Evolutionary conservation across 345 rosid species (phyloP).

Genomic region (Linum trigynum): DNA sequence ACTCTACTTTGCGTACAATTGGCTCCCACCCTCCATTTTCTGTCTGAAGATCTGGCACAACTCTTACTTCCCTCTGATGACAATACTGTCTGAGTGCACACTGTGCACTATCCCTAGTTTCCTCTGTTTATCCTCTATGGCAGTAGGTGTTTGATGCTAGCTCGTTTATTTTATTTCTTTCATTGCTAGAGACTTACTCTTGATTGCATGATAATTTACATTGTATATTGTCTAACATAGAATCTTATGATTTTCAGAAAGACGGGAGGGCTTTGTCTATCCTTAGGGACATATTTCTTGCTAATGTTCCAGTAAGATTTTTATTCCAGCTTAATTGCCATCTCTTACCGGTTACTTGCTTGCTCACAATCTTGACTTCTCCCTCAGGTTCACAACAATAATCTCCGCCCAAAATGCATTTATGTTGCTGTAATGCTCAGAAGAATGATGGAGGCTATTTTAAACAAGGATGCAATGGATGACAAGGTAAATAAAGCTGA

Average conservation of each 20-base stretch:
- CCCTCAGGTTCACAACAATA: slow-evolving; percentile 47
- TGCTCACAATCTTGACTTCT: slow-evolving; percentile 15
- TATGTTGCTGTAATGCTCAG: slow-evolving; percentile 95
- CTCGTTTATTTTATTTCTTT: no score
- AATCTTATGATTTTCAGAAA: slow-evolving; percentile 24
- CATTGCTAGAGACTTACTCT: no score
- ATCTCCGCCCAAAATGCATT: slow-evolving; percentile 78
- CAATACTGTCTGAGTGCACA: no score
- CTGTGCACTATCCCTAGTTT: no score
- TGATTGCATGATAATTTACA: no score
- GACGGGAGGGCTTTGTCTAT: slow-evolving; percentile 51
- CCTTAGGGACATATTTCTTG: slow-evolving; percentile 75
- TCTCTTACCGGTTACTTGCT: slow-evolving; percentile 11
- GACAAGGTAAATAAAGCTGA: slow-evolving; percentile 57
- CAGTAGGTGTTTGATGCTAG: no score
- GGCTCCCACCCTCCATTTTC: no score
- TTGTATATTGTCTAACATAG: background rate
- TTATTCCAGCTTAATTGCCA: background rate
- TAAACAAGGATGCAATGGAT: slow-evolving; percentile 96
- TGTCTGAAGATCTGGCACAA: no score
- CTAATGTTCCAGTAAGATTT: slow-evolving; percentile 73
- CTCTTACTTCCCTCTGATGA: no score
- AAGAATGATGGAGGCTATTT: slow-evolving; percentile 85
- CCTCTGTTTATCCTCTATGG: no score
- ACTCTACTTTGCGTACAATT: no score